These are phyloP conservation scores for Gorgonomyces haynaldii DNA, from an alignment of 192 early-diverging fungal genomes.

Conservation along the genomic window DNA sequence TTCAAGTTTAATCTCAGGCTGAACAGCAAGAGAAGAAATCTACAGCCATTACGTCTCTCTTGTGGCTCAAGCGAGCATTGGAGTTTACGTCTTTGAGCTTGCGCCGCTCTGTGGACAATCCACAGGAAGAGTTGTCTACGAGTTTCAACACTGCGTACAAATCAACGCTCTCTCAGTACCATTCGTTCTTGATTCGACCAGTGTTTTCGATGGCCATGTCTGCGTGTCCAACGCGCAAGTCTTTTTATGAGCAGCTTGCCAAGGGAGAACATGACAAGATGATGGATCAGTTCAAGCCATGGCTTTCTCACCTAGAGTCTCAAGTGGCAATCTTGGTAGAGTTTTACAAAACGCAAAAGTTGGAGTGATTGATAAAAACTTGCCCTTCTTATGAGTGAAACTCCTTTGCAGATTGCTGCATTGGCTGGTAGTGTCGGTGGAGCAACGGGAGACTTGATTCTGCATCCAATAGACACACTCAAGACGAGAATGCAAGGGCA, in stretches of 20 bases:
- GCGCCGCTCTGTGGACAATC: slow-evolving; percentile 27
- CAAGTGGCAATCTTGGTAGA: slow-evolving; percentile 46
- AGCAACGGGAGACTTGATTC: slow-evolving; percentile 11
- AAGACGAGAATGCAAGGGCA: slow-evolving; percentile 22
- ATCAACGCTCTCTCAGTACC: slow-evolving; percentile 26
- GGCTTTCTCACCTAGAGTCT: slow-evolving; percentile 64
- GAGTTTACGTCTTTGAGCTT: slow-evolving; percentile 34
- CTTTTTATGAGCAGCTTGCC: slow-evolving; percentile 81
- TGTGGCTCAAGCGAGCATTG: slow-evolving; percentile 76
- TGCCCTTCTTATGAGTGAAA: too few species aligned
- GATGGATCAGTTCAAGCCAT: slow-evolving; percentile 46
- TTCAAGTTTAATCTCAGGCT: too few species aligned
- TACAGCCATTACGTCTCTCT: slow-evolving; percentile 76
- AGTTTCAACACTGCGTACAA: slow-evolving; percentile 33
- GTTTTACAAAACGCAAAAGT: slow-evolving; percentile 8
- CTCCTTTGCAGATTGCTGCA: background rate
- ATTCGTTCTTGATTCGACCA: slow-evolving; percentile 37
- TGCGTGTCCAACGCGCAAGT: slow-evolving; percentile 78
- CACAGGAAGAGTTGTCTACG: slow-evolving; percentile 30
- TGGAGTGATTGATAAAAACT: too few species aligned
- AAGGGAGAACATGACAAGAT: slow-evolving; percentile 41
- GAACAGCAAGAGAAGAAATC: slow-evolving; percentile 73
- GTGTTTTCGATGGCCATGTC: slow-evolving; percentile 71
- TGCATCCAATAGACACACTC: slow-evolving; percentile 23
- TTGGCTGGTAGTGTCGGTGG: slow-evolving; percentile 17